Evolutionary conservation across 495 filamentous ascomycete genomes (phyloP).

Genomic region (Penicillium chermesinum): DNA sequence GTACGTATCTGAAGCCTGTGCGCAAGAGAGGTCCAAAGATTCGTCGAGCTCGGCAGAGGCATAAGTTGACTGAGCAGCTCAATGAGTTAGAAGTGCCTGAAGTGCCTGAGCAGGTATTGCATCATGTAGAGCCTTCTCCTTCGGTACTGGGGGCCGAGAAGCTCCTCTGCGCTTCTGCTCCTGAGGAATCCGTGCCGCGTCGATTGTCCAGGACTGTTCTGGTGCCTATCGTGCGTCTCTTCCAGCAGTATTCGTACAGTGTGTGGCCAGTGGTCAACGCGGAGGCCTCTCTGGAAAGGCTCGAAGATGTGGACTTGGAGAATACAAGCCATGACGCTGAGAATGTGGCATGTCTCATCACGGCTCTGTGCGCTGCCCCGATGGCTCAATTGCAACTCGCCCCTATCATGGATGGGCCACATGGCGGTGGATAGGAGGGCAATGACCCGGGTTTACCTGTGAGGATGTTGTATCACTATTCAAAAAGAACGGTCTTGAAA

Average conservation of each 20-base stretch:
- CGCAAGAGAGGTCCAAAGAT: constrained; percentile 28
- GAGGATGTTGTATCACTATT: no score
- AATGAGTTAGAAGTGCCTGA: no score
- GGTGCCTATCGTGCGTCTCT: constrained; percentile 16
- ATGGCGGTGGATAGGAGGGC: constrained; percentile 12
- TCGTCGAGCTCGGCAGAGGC: constrained; percentile 9
- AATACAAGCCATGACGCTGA: background rate
- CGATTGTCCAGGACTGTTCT: constrained; percentile 12
- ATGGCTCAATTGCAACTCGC: constrained; percentile 30
- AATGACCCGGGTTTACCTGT: constrained; percentile 23
- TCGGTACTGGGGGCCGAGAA: background rate
- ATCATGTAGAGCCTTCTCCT: background rate
- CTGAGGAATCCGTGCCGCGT: background rate
- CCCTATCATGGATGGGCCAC: constrained; percentile 7
- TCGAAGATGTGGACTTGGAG: constrained; percentile 14
- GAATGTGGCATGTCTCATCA: constrained; percentile 15
- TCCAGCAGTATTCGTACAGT: constrained; percentile 24
- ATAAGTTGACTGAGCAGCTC: no score
- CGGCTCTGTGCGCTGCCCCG: constrained; percentile 30
- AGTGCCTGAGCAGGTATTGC: background rate
- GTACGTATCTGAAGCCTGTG: constrained; percentile 28
- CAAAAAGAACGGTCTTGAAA: no score
- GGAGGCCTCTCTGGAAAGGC: constrained; percentile 10
- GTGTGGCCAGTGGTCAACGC: constrained; percentile 31
- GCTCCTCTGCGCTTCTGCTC: background rate